A percentile compares a stretch with the other conserved stretches of the same genome.
Conservation (phyloP, 2,329 filamentous ascomycete genomes). For the Cladosporium sp. region DNA sequence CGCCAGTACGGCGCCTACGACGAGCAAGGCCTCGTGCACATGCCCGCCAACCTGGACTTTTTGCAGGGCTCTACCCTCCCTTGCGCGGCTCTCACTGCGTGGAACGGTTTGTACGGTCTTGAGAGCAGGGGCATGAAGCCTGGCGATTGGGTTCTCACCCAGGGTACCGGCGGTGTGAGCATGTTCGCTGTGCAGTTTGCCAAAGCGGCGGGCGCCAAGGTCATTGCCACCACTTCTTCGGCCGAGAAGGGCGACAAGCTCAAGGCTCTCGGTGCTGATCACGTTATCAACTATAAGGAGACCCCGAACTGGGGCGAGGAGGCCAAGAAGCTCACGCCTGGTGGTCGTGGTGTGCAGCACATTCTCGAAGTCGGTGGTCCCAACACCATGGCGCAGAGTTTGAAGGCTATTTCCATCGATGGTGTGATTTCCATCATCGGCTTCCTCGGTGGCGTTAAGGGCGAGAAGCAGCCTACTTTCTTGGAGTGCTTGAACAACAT, state of each 20-base stretch:
- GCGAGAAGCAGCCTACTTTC: slow-evolving; percentile 46
- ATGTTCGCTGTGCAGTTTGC: slow-evolving; percentile 60
- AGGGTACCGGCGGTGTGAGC: slow-evolving; percentile 67
- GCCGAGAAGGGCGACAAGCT: slow-evolving; percentile 46
- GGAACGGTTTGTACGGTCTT: slow-evolving; percentile 51
- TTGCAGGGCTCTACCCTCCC: slow-evolving; percentile 44
- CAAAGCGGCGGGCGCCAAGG: slow-evolving; percentile 49
- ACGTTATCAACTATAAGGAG: slow-evolving; percentile 55
- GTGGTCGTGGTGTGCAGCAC: slow-evolving; percentile 55
- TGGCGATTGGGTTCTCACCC: slow-evolving; percentile 54
- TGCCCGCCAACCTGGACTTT: slow-evolving; percentile 53
- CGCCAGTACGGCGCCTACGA: slow-evolving; percentile 63
- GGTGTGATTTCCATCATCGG: slow-evolving; percentile 55
- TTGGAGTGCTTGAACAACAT: slow-evolving; percentile 45
- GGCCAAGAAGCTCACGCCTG: slow-evolving; percentile 46
- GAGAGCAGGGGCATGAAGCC: slow-evolving; percentile 33
- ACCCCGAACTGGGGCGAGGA: slow-evolving; percentile 51
- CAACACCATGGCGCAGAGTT: slow-evolving; percentile 53
- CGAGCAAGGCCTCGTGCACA: slow-evolving; percentile 60
- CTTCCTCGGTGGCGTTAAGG: slow-evolving; percentile 49
- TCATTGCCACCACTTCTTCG: slow-evolving; percentile 55
- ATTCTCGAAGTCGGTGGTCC: slow-evolving; percentile 63
- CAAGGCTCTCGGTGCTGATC: slow-evolving; percentile 50
- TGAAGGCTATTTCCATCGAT: slow-evolving; percentile 41
- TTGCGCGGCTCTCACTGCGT: slow-evolving; percentile 45